Evolutionary conservation across 2,329 filamentous ascomycete genomes (phyloP), one percentile per base, ranked within the genome.

Genomic region (Cordyceps sp.): DNA sequence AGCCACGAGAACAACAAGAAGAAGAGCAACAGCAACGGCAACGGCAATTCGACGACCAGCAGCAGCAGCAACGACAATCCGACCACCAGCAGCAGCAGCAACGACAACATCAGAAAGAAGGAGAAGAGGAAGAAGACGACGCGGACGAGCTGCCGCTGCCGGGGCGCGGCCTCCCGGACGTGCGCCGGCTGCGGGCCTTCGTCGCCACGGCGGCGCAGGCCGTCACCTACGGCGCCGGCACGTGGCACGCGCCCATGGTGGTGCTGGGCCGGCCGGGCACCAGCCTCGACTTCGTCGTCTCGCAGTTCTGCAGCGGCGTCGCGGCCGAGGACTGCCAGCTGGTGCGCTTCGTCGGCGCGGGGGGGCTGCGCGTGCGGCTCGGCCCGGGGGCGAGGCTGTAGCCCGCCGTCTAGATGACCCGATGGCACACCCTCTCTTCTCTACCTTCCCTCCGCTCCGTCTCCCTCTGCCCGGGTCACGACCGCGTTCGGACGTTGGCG

Each of bases 191-290:
- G 25, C 67, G 64, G 42, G 88, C 85, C 0, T 98, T 94, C 50
- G 57, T 92, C 33, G 86, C 82, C 2, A 70, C 66, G 31, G 76
- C 73, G 3, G 65, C 68, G 17, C 84, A 93, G 58, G 86, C 84
- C 10, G 83, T 98, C 12, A 94, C 85, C 3, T 98, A 96, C 52
- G 84, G 71, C 2, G 75, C 81, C 2, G 90, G 84, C 5, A 94
- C 85, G 33, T 98, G 88, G 72, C 90, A 98, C 61, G 85, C 88
- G 38, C 90, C 90, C 1, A 96, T 98, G 88, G 80, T 85, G 12
- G 85, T 83, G 13, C 55, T 96, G 30, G 86, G 86, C 0, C 39
- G 49, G 3, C 34, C 45, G 3, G 62, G 57, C 2, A 57, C 59
- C 18, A 64, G 74, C 15, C 62, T 94, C 30, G 83, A 90, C 49